Base-by-base conservation (phyloP, 2,329 filamentous ascomycete species). In the Pyricularia pennisetigena region DNA sequence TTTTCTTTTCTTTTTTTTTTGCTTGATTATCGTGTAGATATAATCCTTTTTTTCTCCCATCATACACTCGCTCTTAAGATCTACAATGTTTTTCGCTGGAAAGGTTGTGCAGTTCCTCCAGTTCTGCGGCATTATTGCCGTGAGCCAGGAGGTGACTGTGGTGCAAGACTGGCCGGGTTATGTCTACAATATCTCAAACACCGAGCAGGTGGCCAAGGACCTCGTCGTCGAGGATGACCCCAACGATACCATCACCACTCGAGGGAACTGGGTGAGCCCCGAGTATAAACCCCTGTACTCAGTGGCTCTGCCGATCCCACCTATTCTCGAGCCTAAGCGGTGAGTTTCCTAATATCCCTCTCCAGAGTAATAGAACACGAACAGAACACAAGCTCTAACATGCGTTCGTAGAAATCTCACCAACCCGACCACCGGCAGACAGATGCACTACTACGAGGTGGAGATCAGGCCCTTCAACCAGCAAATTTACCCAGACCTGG, bases 281-380 rank as follows among this genome's bases (percentile, higher is more conserved):
- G 75, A 75, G 29, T 80, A 81, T 70, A 72, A 72, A 64, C 76
- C 74, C 72, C 73, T 80, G 30, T 81, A 77, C 70, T 69, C 78
- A 62, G 75, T 76, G 24, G 76, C 81, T 9, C 75, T 85, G 1
- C 81, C 82, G 0, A 80, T 82, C 32, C 78, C 81, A 4, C 78
- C 82, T 1, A 69, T 80, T 2, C 82, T 82, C 70, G 69, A 77
- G 62, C 76, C 78, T 5, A 77, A 77, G 67, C 75, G 76, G 78
- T 83, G 73, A 71, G 79, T 67, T 29, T 41, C 64, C 10, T 7
- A 0, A n/a, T 2, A n/a, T 3, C 8, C 2, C 4, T 24, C 14
- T 41, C 30, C 12, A 24, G 6, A 14, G 14, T n/a, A 16, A n/a
- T 6, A 10, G 4, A 16, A 8, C 4, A 14, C 3, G 30, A 10